Conservation (phyloP, 202 grass and related monocot species). For the Carex arenaria region DNA sequence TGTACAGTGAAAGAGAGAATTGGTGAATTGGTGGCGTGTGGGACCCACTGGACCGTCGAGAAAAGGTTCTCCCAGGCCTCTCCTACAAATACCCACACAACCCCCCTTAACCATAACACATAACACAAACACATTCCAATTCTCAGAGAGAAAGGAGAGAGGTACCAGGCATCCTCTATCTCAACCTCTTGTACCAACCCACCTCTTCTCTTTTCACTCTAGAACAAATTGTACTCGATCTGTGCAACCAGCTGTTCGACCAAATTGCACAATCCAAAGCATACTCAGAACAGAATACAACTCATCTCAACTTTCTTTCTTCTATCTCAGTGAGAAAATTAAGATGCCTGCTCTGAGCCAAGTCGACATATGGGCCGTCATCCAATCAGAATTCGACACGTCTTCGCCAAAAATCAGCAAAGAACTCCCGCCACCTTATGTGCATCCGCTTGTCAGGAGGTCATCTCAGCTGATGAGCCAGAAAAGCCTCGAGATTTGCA, state of each 20-base stretch:
- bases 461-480: constrained; percentile 52
- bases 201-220: not conserved
- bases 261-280: not conserved
- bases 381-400: constrained; percentile 36
- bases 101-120: constrained; percentile 12
- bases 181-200: not conserved
- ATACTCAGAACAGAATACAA: not conserved
- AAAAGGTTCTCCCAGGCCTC: constrained; percentile 14
- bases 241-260: not conserved
- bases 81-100: constrained; percentile 28
- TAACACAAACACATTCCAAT: constrained; percentile 14
- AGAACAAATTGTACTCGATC: not conserved
- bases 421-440: constrained; percentile 32
- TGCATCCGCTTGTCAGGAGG: constrained; percentile 39
- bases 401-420: not conserved
- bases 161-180: not conserved
- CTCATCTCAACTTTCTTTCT: not conserved
- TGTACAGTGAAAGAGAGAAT: not conserved
- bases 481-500: constrained; percentile 90
- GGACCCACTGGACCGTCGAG: not conserved
- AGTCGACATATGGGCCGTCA: constrained; percentile 53
- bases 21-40: not conserved
- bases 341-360: constrained; percentile 24
- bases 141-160: not conserved
- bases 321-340: not conserved